Evolutionary conservation across 2,329 filamentous ascomycete species (phyloP), one percentile per base, ranked within the genome.

Genomic region (Neofusicoccum kwambonambiense): DNA sequence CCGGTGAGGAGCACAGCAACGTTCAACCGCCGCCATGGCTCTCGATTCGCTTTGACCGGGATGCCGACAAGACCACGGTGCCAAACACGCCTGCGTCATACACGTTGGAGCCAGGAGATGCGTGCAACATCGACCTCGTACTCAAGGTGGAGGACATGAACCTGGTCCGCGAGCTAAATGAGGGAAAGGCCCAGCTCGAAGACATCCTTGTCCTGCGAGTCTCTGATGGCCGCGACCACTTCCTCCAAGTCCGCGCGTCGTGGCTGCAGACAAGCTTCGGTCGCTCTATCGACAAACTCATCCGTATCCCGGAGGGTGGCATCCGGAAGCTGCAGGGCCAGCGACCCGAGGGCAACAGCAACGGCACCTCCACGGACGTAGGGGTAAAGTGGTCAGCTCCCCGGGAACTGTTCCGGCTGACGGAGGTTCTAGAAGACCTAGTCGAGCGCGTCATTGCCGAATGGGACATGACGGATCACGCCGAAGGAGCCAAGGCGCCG

Each of bases 201-300:
- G 93, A 98, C 68, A 89, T 99, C 3, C 82, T 99, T 7, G 89
- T 99, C 1, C 83, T 99, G 8, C 88, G 93, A 0, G 91, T 99
- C 4, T 84, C 87, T 11, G 87, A 90, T 61, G 96, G 96, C 0
- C 86, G 93, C 54, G 95, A 99, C 71, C 91, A 98, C 73, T 99
- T 99, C 74, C 87, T 99, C 44, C 90, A 93, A 0, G 82, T 97
- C 0, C 88, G 86, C 27, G 95, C 86, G 0, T 81, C 79, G 1
- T 99, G 95, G 94, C 80, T 89, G 3, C 90, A 90, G 8, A 92
- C 92, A 0, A 91, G 89, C 70, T 91, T 98, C 56, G 92, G 91
- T 0, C 88, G 92, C 42, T 93, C 91, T 0, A 84, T 99, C n/a
- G 90, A 93, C 66, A 93, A 96, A 72, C 84, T 99, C 8, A 92